Base-by-base conservation (phyloP, 768 basidiomycete genomes). In the Termitomyces sp. region DNA sequence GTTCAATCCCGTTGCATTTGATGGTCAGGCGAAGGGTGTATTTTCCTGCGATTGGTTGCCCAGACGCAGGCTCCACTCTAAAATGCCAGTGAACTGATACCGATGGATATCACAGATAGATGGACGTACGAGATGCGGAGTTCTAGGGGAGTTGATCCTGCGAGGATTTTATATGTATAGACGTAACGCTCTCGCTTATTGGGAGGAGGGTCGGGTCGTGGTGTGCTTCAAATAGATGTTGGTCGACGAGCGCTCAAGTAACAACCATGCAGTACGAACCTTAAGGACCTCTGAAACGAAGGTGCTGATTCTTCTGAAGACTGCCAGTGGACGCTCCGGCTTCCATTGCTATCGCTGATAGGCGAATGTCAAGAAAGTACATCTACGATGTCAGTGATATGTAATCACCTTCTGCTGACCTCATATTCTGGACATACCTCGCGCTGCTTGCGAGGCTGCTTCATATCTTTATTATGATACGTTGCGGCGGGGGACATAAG, bases 1-100 rank as follows among this genome's bases (percentile, higher is more conserved):
- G 75, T 68, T 86, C 83, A 45, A 85, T 73, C 7, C 77, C 74
- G 59, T 83, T 79, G 21, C 74, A 69, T 68, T 79, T 81, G 63
- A 84, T 67, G 16, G 81, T 78, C 7, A 88, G 70, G 25, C 75
- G 76, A 53, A 88, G 81, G 9, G 71, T 73, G 63, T 80, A 85
- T 59, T 78, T 76, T 27, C 78, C 79, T 5, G 73, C 63, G 27
- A 64, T 63, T n/a, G 77, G 71, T 55, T 58, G 69, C 11, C 76
- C 76, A 30, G 70, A 68, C 49, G 66, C 63, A 6, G 79, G 76
- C 63, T 80, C 78, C 44, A 80, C 80, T 11, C 80, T 81, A 56
- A 39, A n/a, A 28, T 40, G 28, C 41, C 12, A 52, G 41, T 62
- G 43, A 44, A 16, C 5, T 52, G 52, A 35, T 21, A 12, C n/a